phyloP scores from a whole-genome alignment of 1,139 yeast species.

The Candida sanyaensis region DNA sequence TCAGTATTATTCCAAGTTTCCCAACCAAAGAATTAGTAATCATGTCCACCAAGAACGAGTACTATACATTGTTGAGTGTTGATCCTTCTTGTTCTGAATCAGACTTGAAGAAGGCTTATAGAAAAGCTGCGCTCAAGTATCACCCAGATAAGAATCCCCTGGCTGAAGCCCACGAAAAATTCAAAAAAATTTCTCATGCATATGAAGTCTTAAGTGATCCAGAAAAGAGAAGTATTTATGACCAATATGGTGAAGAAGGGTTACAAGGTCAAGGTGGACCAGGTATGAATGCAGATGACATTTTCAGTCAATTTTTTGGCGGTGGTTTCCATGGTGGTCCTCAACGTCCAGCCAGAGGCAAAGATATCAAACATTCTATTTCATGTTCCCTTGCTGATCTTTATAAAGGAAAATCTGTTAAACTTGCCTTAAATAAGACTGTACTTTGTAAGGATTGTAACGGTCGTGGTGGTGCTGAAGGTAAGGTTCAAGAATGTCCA shows the following conservation, averaged over 20 bases:
- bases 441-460: constrained; percentile 85
- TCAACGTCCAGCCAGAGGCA: constrained; percentile 85
- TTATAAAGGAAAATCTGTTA: constrained; percentile 93
- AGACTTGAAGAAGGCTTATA: constrained; percentile 93
- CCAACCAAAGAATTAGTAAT: not conserved
- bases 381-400: constrained; percentile 87
- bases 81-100: constrained; percentile 73
- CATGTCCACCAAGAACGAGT: constrained; percentile 2
- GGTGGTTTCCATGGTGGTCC: constrained; percentile 64
- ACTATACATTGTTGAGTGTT: constrained; percentile 57
- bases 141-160: constrained; percentile 87
- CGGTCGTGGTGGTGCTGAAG: constrained; percentile 96
- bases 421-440: constrained; percentile 91
- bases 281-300: constrained; percentile 84
- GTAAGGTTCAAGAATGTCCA: constrained; percentile 84
- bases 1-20: not conserved
- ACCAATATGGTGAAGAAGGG: constrained; percentile 92
- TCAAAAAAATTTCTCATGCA: constrained; percentile 88
- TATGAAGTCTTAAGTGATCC: constrained; percentile 86
- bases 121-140: constrained; percentile 87
- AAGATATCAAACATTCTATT: constrained; percentile 88
- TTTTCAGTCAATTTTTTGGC: constrained; percentile 92
- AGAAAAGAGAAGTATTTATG: constrained; percentile 87
- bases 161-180: constrained; percentile 94
- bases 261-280: constrained; percentile 73